Base-by-base conservation (phyloP, 768 basidiomycete genomes). In the Boletus rubropictus region DNA sequence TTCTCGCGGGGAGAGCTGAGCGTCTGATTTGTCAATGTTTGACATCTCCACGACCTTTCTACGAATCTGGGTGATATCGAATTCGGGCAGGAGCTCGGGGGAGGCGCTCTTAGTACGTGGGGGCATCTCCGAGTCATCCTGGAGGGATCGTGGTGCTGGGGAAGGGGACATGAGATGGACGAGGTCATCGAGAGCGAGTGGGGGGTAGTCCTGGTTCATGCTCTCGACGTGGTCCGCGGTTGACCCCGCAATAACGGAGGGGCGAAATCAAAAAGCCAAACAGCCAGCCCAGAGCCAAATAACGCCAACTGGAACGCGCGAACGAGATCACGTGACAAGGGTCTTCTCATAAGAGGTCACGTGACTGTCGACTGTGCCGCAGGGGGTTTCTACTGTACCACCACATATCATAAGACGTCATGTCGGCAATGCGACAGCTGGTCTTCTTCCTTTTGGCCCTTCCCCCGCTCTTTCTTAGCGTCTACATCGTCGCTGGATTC, bases 401-500 rank as follows among this genome's bases (percentile, higher is more conserved):
- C n/a, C n/a, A n/a, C n/a, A n/a, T n/a, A n/a, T n/a, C n/a, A n/a
- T n/a, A n/a, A n/a, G n/a, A n/a, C n/a, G n/a, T n/a, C n/a, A n/a
- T n/a, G n/a, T n/a, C n/a, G n/a, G n/a, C n/a, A n/a, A n/a, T 51
- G n/a, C 49, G 54, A 4, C 57, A 53, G 34, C 50, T 66, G n/a
- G 33, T 56, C 22, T 22, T 59, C 25, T 70, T 77, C 3, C 71
- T 88, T 27, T 68, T 87, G 47, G 60, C 82, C 12, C 59, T 86
- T 5, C 80, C 82, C 0, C 78, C 83, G 14, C 61, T 85, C 22
- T 69, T 86, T 37, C 68, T 86, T 41, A 68, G 74, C 4, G 66
- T 74, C 3, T 87, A 84, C 61, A 68, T 87, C 56, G 66, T 86
- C 52, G 74, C 82, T 7, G 73, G 77, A 1, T 88, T 88, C 57